Base-by-base conservation (phyloP, 1,139 yeast genomes). In the Yamadazyma blattariae region DNA sequence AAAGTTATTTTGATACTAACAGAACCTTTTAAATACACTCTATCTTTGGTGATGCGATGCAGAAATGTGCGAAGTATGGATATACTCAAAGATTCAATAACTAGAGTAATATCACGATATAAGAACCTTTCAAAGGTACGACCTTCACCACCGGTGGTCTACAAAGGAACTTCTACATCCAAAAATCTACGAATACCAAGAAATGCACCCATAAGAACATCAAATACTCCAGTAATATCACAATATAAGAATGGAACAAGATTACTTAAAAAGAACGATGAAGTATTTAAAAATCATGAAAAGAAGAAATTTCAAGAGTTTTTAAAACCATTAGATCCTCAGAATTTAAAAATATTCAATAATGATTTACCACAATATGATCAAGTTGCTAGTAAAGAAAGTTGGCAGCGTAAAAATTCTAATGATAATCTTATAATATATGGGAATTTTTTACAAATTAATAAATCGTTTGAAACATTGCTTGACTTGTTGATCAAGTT, bases 301-400 rank as follows among this genome's bases (percentile, higher is more conserved):
- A 44, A 52, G 28, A 48, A 54, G 34, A 42, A 53, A 14, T 67
- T 54, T 43, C 61, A 57, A 35, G 65, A 66, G 29, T 70, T 67
- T 38, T 44, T 70, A 10, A 46, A 48, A 26, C 74, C 74, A 1
- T 48, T 70, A 20, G 51, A 54, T 9, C 19, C 19, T 17, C 57
- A 61, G 6, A 52, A 64, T 36, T 52, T 70, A 35, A 68, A 65
- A 47, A 50, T 60, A 2, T 59, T 54, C 34, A 55, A 54, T 31
- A 54, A 59, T 9, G 36, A 45, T 9, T 32, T 42, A 10, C 54
- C 52, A 7, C 25, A 33, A 18, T 67, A 53, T 39, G 57, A 67
- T 37, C 33, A 25, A 6, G 34, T 29, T 1, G 36, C 33, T 13
- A 69, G 72, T 1, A 47, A 41, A 8, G 38, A 35, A 11, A 57